Base-by-base conservation (phyloP, 345 rosid genomes). In the Cardamine chenopodiifolia region DNA sequence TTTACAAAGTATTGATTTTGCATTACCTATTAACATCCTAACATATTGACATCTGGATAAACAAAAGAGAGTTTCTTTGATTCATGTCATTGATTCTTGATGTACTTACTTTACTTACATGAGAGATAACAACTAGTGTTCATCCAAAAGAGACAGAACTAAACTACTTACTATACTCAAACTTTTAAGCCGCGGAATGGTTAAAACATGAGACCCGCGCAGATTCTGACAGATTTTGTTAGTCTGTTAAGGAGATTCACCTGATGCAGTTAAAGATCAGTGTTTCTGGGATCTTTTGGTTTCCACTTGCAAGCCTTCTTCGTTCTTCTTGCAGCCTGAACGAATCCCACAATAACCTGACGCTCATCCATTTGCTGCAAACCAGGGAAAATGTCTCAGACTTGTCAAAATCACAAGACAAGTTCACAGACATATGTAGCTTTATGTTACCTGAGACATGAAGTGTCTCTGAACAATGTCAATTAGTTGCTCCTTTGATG, bases 291-390 rank as follows among this genome's bases (percentile, higher is more conserved):
- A 26, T 77, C 42, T 77, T 40, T 71, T 37, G 67, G 9, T 29
- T 58, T 58, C 78, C 77, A 81, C 69, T 80, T 87, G 88, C 93
- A 83, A 49, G 80, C 82, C 0, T 84, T 86, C 88, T 86, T 92
- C 86, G 84, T 78, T 75, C 86, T 84, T 86, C 86, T 90, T 1
- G 97, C 97, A 1, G 97, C 97, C 59, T 92, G 90, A 76, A 92
- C 99, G 40, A 92, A 95, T 72, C 98, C 98, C 73, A 88, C 83
- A 8, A 94, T 86, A 29, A 94, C 98, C 82, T 91, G 98, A 86
- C 90, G 81, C 96, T 92, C 97, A 50, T 95, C 99, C 96, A 95
- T 82, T 84, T 90, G 85, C 97, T 95, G 29, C 13, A 31, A 73
- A 20, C 74, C 71, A 71, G n/a, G 45, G 55, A 4, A 58, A 59